phyloP scores from a whole-genome alignment of 306 rosid genomes.

The Fragaria vesca region DNA sequence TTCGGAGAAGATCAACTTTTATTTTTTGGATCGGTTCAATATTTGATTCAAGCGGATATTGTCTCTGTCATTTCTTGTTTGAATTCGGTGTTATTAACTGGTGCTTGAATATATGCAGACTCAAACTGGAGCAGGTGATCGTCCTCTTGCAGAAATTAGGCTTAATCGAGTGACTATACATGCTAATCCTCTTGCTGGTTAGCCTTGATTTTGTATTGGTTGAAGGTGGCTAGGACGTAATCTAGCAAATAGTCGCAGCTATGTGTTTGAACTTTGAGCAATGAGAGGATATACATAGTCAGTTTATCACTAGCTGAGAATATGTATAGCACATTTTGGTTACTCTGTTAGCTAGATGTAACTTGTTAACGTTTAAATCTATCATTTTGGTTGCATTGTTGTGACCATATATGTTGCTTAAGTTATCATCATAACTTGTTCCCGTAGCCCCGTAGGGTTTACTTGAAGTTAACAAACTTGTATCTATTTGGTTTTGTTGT shows the following conservation, averaged over 20 bases:
- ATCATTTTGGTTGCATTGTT: too few relatives aligned
- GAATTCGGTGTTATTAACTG: not conserved
- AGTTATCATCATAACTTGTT: too few relatives aligned
- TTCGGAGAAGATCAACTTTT: not conserved
- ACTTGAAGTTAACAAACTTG: too few relatives aligned
- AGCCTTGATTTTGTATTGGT: conserved; percentile 13
- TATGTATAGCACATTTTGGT: conserved; percentile 26
- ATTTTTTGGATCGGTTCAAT: not conserved
- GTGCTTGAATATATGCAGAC: conserved; percentile 60
- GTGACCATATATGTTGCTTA: too few relatives aligned
- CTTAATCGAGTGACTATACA: conserved; percentile 86
- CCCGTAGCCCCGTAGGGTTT: too few relatives aligned
- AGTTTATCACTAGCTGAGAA: conserved; percentile 4
- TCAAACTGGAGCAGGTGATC: conserved; percentile 82
- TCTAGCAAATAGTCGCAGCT: conserved; percentile 5
- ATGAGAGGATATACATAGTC: conserved; percentile 14
- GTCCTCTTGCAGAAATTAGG: conserved; percentile 93
- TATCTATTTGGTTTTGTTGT: too few relatives aligned
- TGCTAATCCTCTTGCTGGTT: conserved; percentile 87
- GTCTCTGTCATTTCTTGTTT: not conserved
- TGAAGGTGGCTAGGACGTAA: not conserved
- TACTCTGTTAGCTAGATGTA: not conserved
- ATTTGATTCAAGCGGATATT: conserved; percentile 2
- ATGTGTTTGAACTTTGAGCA: not conserved
- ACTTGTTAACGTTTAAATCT: not conserved